Base-by-base conservation (phyloP, 768 basidiomycete species). In the Boletus pseudo-olivaceus region DNA sequence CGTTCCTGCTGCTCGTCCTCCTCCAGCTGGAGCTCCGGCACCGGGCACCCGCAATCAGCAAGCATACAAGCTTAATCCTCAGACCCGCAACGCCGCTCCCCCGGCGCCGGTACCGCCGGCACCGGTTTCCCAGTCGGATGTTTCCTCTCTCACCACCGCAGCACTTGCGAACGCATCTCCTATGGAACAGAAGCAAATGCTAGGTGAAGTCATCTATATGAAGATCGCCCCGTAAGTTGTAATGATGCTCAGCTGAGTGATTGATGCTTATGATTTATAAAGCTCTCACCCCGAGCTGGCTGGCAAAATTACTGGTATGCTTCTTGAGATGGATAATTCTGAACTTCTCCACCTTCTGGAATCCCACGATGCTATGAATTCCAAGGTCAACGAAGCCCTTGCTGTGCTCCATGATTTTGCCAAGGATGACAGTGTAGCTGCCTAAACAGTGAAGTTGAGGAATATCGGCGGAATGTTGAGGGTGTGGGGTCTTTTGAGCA, bases 231-330 rank as follows among this genome's bases (percentile, higher is more conserved):
- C 74, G 89, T 93, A 76, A 71, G 90, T 68, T 35, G 33, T 3
- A 29, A 61, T 23, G 23, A 38, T 23, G 19, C 27, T 45, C 35
- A 14, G n/a, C 39, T 26, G 51, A 19, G 20, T 57, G 47, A n/a
- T 19, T 43, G 43, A 34, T 52, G 7, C 56, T 50, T 26, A 54
- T 43, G 62, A 42, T 49, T 52, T 23, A 51, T 55, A 44, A 68
- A 92, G 87, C 23, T 70, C 85, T 53, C 87, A 98, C 65, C 92
- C 94, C 54, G 95, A 96, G 20, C 78, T 97, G 68, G 94, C 97
- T 60, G 97, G 97, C 57, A 98, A 98, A 82, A 97, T 98, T 72
- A 98, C 95, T 41, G 95, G 93, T 52, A 98, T 98, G 95, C 79
- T 98, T 67, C 83, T 98, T 60, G 95, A 99, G 83, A 98, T 99